These are phyloP conservation scores for Eragrostis tef DNA, from an alignment of 202 grass and related monocot genomes.

Conservation along the genomic window DNA sequence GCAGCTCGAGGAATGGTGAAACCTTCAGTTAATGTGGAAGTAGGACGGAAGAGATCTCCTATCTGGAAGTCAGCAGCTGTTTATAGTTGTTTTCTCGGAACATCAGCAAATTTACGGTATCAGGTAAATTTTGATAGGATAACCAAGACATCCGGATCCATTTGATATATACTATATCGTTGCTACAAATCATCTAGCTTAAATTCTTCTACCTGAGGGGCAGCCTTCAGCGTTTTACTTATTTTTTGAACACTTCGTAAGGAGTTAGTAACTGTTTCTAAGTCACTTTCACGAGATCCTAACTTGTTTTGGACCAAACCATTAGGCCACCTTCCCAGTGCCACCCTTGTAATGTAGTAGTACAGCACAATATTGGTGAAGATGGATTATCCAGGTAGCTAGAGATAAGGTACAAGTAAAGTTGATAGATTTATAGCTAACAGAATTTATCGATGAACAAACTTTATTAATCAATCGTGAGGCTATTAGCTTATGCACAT, in stretches of 20 bases:
- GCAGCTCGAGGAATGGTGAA: constrained; percentile 61
- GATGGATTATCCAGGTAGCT: no score
- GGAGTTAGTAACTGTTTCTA: not conserved
- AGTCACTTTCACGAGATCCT: constrained; percentile 2
- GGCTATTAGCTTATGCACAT: no score
- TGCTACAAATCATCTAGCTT: not conserved
- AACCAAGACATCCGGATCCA: constrained; percentile 1
- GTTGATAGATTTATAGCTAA: no score
- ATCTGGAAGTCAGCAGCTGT: constrained; percentile 83
- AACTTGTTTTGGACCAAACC: not conserved
- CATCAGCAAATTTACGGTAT: constrained; percentile 91
- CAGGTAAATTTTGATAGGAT: constrained; percentile 61
- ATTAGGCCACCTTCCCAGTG: not conserved
- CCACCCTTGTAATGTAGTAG: not conserved
- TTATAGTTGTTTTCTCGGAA: constrained; percentile 87
- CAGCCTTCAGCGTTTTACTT: not conserved
- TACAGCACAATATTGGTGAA: not conserved
- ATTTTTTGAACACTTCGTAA: not conserved
- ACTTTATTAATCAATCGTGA: no score
- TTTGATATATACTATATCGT: constrained; percentile 10
- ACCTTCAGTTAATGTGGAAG: constrained; percentile 52
- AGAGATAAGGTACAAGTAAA: no score
- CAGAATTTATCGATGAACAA: no score
- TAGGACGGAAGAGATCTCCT: constrained; percentile 69
- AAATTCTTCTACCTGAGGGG: not conserved